Conservation (phyloP, 108 stramenopile species). For the Nitzschia inconspicua region DNA sequence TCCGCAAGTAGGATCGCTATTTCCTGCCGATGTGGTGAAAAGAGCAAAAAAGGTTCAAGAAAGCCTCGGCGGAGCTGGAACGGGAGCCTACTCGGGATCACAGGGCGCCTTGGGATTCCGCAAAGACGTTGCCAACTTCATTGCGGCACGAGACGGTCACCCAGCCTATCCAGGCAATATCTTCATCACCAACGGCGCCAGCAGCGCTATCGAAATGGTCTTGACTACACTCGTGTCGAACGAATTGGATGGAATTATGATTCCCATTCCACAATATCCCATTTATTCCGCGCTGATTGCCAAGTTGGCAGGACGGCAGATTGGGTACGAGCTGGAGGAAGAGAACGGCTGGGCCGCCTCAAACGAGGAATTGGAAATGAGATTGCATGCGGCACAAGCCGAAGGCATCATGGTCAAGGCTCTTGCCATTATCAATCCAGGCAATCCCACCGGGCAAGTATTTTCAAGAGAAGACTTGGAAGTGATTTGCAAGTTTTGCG, state of each 20-base stretch:
- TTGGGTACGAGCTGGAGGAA: slow-evolving; percentile 92
- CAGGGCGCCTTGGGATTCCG: slow-evolving; percentile 76
- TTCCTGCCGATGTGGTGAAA: slow-evolving; percentile 67
- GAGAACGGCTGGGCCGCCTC: slow-evolving; percentile 76
- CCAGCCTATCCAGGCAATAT: slow-evolving; percentile 68
- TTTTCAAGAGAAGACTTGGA: slow-evolving; percentile 69
- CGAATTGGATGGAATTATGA: slow-evolving; percentile 58
- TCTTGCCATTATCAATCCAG: slow-evolving; percentile 96
- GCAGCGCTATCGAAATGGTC: slow-evolving; percentile 77
- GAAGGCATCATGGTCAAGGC: slow-evolving; percentile 67
- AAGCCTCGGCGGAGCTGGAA: slow-evolving; percentile 53
- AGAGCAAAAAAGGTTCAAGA: slow-evolving; percentile 53
- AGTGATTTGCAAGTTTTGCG: slow-evolving; percentile 82
- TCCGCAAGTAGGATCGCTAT: slow-evolving; percentile 46
- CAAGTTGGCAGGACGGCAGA: slow-evolving; percentile 78
- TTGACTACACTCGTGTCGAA: slow-evolving; percentile 70
- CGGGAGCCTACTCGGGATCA: slow-evolving; percentile 80
- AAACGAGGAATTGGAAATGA: slow-evolving; percentile 65
- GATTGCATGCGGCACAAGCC: slow-evolving; percentile 57
- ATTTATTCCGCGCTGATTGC: slow-evolving; percentile 91
- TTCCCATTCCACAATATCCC: slow-evolving; percentile 98
- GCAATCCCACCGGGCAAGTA: slow-evolving; percentile 94
- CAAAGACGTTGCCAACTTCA: slow-evolving; percentile 83
- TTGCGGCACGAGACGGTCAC: slow-evolving; percentile 71
- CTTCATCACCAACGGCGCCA: slow-evolving; percentile 94